Base-by-base conservation (phyloP, 805 yeast genomes). In the Nakazawaea pomicola region DNA sequence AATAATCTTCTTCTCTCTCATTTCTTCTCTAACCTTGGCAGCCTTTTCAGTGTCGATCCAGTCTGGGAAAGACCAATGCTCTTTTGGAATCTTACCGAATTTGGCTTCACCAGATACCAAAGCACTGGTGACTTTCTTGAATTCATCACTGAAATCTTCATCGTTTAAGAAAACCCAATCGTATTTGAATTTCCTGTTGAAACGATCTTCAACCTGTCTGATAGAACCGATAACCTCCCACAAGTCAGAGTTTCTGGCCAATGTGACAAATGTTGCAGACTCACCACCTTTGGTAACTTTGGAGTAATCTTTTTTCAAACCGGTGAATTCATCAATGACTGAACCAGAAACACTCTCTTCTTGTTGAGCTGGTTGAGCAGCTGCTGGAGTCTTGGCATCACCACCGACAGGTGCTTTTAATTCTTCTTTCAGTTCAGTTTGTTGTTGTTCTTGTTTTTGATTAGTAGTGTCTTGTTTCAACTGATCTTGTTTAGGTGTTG, bases 161-260 rank as follows among this genome's bases (percentile, higher is more conserved):
- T 91, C 96, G 61, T 91, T 91, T 53, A 91, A 70, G 61, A 91
- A 93, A 20, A 89, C 93, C 97, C 98, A 91, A 52, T 95, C 97
- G 57, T 91, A 91, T 48, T 84, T 72, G 65, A 65, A 90, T 36
- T 84, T 72, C 14, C 65, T 58, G 68, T 91, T 91, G 71, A 93
- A 91, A 48, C 96, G 71, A 60, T 89, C 97, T 64, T 91, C 97
- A 41, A 90, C 74, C 36, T 80, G 75, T 59, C 86, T 72, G 46
- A 86, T 83, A 6, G 95, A 78, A 24, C 67, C 74, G 33, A 77
- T 63, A 39, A 86, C 62, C 19, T 72, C 71, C 64, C 74, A 69
- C 43, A 86, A 59, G 56, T 86, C 95, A n/a, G 65, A 52, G 59
- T 85, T 84, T 64, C 95, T 72, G 10, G 90, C 93, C 52, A 86